A percentile compares a stretch with the other conserved stretches of the same genome.
phyloP scores from a whole-genome alignment of 2,329 filamentous ascomycete species.

The Thielaviopsis punctulata region DNA sequence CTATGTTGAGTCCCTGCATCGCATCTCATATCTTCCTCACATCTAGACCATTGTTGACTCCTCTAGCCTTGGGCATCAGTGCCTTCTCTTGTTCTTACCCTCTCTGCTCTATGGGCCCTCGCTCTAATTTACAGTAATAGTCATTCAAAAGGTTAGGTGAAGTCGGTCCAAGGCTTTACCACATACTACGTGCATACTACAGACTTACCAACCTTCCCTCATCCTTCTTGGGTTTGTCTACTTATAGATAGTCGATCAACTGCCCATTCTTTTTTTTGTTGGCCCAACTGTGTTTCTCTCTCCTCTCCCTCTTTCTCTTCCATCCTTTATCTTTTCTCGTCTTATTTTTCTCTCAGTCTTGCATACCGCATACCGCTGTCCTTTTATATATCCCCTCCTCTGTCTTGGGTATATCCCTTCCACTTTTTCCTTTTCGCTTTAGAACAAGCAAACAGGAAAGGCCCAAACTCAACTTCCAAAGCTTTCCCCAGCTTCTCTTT shows the following conservation, averaged over 20 bases:
- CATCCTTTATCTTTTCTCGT: background rate
- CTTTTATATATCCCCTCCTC: background rate
- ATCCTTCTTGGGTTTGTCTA: background rate
- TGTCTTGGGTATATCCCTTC: background rate
- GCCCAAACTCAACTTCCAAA: background rate
- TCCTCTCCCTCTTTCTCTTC: background rate
- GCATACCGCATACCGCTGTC: no score
- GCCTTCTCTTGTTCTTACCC: background rate
- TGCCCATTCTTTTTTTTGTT: background rate
- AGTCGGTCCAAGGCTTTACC: no score
- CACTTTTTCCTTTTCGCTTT: background rate
- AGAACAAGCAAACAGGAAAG: background rate
- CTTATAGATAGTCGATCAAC: background rate
- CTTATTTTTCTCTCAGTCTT: background rate
- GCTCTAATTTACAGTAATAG: background rate
- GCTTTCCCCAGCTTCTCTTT: conserved; percentile 3
- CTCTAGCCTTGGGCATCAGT: conserved; percentile 4
- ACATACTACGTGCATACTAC: no score
- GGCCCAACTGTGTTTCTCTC: background rate
- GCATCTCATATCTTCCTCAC: background rate
- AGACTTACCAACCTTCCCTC: background rate
- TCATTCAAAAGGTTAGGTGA: no score
- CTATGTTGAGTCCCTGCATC: conserved; percentile 9
- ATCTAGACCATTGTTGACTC: background rate
- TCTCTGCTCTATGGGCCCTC: background rate